Conservation (phyloP, 2,329 filamentous ascomycete genomes). For the Samsoniella hepiali region DNA sequence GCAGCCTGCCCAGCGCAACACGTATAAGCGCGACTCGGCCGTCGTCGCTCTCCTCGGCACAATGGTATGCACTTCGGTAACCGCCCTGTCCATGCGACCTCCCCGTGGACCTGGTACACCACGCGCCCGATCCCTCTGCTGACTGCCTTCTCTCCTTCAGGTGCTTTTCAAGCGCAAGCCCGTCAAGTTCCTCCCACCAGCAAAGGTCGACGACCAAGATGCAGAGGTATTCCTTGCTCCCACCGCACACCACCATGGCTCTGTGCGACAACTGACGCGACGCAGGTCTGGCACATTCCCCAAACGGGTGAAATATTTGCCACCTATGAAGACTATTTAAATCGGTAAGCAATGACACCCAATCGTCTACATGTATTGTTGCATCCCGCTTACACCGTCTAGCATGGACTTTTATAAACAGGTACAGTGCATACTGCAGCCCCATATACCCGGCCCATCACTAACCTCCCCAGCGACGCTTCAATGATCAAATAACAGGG, state of each 20-base stretch:
- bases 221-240: conserved; percentile 62
- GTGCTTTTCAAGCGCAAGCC: conserved; percentile 96
- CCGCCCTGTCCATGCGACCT: background rate
- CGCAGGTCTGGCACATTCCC: conserved; percentile 84
- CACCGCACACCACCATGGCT: conserved; percentile 15
- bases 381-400: conserved; percentile 20
- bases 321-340: conserved; percentile 83
- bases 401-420: conserved; percentile 94
- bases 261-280: conserved; percentile 20
- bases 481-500: conserved; percentile 94
- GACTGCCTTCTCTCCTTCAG: conserved; percentile 43
- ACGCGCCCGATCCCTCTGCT: background rate
- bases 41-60: background rate
- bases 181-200: conserved; percentile 73
- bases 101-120: background rate
- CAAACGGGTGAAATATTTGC: conserved; percentile 88
- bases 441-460: background rate
- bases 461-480: conserved; percentile 60
- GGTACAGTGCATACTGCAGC: conserved; percentile 48
- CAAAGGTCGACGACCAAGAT: conserved; percentile 73
- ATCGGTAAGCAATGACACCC: conserved; percentile 56
- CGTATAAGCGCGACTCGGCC: conserved; percentile 8
- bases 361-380: background rate
- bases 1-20: background rate
- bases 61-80: conserved; percentile 3